Evolutionary conservation across 192 early-diverging fungal genomes (phyloP).

Genomic region (Entomortierella beljakovae): DNA sequence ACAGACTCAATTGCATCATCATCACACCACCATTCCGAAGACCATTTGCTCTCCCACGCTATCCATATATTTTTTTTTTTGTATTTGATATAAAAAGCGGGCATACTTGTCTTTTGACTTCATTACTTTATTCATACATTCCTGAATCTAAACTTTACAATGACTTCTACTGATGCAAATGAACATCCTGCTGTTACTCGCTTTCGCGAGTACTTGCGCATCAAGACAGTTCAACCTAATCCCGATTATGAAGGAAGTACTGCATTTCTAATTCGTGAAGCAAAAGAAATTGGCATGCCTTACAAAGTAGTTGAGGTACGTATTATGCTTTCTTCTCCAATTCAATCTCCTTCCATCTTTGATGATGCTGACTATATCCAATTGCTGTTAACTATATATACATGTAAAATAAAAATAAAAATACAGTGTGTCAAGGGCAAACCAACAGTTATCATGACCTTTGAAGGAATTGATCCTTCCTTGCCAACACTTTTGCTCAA

Average conservation of each 20-base stretch:
- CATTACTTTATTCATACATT: not conserved
- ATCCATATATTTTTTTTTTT: no score
- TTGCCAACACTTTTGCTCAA: constrained; percentile 79
- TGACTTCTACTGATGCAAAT: constrained; percentile 12
- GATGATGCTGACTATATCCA: no score
- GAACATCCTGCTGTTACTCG: constrained; percentile 71
- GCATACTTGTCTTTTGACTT: no score
- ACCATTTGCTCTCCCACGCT: no score
- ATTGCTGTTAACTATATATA: no score
- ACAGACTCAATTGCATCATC: no score
- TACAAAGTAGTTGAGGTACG: constrained; percentile 58
- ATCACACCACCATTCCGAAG: no score
- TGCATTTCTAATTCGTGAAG: constrained; percentile 74
- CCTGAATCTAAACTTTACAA: not conserved
- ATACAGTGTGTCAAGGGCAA: constrained; percentile 71
- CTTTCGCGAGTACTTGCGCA: constrained; percentile 86
- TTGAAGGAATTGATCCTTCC: constrained; percentile 66
- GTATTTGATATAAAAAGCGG: no score
- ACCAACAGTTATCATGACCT: constrained; percentile 80
- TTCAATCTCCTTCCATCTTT: no score
- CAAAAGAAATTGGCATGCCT: constrained; percentile 74
- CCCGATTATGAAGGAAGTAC: constrained; percentile 80
- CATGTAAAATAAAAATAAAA: no score
- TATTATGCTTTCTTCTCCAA: no score
- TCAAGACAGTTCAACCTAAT: constrained; percentile 87